These are phyloP conservation scores for Kokia cookei DNA, from an alignment of 441 rosid genomes.

Conservation along the genomic window DNA sequence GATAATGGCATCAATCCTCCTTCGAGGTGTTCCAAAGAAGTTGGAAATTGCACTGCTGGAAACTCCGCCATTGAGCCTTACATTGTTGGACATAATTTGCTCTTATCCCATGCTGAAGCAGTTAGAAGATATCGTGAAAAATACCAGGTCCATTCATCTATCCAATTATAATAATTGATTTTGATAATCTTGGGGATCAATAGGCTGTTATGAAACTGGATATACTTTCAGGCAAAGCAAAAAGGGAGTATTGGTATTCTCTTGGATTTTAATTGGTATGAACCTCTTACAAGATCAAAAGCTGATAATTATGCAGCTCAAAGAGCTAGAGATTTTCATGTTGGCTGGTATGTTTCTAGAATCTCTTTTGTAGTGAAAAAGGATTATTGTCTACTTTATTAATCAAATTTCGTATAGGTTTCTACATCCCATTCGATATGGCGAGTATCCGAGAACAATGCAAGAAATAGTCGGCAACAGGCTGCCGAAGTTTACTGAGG, in stretches of 20 bases:
- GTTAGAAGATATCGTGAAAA: constrained; percentile 29
- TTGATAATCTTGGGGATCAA: background rate
- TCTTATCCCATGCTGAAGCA: constrained; percentile 31
- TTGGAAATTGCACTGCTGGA: constrained; percentile 31
- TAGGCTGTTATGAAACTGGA: background rate
- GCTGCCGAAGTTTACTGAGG: constrained; percentile 27
- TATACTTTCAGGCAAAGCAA: constrained; percentile 19
- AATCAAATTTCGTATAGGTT: constrained; percentile 11
- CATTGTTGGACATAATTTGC: constrained; percentile 29
- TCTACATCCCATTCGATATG: constrained; percentile 33
- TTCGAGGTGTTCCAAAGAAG: constrained; percentile 26
- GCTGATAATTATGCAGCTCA: constrained; percentile 38
- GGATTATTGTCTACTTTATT: too few species aligned
- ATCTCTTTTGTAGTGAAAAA: background rate
- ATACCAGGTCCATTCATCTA: constrained; percentile 18
- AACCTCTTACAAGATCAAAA: constrained; percentile 37
- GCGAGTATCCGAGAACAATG: constrained; percentile 42
- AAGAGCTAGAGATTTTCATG: constrained; percentile 38
- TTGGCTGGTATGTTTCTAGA: constrained; percentile 28
- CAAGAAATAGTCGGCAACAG: constrained; percentile 27
- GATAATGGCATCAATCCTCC: constrained; percentile 30
- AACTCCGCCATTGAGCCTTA: constrained; percentile 41
- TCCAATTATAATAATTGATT: background rate
- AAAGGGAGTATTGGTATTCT: constrained; percentile 38
- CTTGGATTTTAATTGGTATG: constrained; percentile 39